Base-by-base conservation (phyloP, 2,329 filamentous ascomycete genomes). In the Neocatenulostroma microsporum region DNA sequence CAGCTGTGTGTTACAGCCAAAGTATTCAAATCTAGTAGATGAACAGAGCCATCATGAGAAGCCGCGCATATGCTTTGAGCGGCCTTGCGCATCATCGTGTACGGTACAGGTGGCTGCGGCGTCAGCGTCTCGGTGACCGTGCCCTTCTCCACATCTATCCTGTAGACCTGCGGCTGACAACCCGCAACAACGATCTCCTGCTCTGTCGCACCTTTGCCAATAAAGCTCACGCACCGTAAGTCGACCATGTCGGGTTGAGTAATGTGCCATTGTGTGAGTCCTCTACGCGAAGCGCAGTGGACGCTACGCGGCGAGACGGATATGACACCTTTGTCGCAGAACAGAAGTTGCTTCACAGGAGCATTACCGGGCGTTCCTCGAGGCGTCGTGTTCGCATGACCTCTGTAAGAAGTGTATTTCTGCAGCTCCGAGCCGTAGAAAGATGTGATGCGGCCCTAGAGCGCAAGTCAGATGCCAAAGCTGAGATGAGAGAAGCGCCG, bases 211-310 rank as follows among this genome's bases (percentile, higher is more conserved):
- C 82, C 82, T 55, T 87, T 87, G 19, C 84, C 87, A 2, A 86
- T 93, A 57, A 94, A 95, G 58, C 83, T 89, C 87, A 96, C 96
- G 62, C 91, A 96, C 50, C 79, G 78, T 46, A 98, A 67, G 55
- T 95, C 85, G 46, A 74, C 78, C 81, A 96, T 94, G 38, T 82
- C 81, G 19, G 78, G 69, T 54, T 78, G 72, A 71, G 72, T 76
- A 43, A 95, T 71, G 62, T 95, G 87, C 88, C 91, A 96, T 67
- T 91, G 72, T 35, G 87, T 79, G 39, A 84, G 66, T 2, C 91
- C 91, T 45, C 84, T 77, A 37, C 91, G 76, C 42, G 77, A 73
- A n/a, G 87, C 79, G 72, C 95, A 85, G 63, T 98, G 91, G 10
- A 96, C 72, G 58, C 87, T 86, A 46, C 78, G 80, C 23, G 81